phyloP scores from a whole-genome alignment of 176 grass and related monocot species.

The Rhynchospora breviuscula region DNA sequence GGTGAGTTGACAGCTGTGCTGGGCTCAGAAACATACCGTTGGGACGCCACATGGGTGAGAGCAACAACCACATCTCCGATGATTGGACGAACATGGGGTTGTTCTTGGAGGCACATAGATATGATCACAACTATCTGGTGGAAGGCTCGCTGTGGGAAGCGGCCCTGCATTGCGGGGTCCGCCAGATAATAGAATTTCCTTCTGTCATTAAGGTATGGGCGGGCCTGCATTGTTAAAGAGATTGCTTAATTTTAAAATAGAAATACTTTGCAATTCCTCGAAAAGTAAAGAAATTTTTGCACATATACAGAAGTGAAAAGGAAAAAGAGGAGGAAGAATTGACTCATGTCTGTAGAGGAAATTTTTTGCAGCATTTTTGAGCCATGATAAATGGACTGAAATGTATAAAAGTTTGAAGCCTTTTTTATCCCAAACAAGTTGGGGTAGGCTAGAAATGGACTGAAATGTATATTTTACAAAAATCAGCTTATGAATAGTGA shows the following conservation, averaged over 20 bases:
- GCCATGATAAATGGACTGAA: background rate
- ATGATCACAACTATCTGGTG: slow-evolving; percentile 71
- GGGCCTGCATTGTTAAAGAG: slow-evolving; percentile 41
- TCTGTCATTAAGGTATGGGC: slow-evolving; percentile 61
- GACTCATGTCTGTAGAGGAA: background rate
- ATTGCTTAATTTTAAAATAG: background rate
- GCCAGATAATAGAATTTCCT: slow-evolving; percentile 68
- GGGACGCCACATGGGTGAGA: slow-evolving; percentile 60
- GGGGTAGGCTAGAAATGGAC: background rate
- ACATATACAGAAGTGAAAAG: background rate
- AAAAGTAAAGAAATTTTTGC: background rate
- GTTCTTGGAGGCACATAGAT: slow-evolving; percentile 93
- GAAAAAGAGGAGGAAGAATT: background rate
- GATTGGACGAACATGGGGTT: slow-evolving; percentile 82
- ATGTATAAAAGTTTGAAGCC: background rate
- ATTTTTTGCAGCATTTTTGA: background rate
- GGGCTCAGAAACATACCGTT: slow-evolving; percentile 36
- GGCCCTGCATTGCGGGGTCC: slow-evolving; percentile 52
- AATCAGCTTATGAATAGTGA: background rate
- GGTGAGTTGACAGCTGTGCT: slow-evolving; percentile 33
- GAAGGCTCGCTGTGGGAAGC: slow-evolving; percentile 56
- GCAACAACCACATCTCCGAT: slow-evolving; percentile 63
- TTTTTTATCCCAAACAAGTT: too few relatives aligned
- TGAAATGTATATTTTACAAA: background rate
- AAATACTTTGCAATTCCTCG: background rate